Base-by-base conservation (phyloP, 257 asterid genomes). In the Lantana camara region DNA sequence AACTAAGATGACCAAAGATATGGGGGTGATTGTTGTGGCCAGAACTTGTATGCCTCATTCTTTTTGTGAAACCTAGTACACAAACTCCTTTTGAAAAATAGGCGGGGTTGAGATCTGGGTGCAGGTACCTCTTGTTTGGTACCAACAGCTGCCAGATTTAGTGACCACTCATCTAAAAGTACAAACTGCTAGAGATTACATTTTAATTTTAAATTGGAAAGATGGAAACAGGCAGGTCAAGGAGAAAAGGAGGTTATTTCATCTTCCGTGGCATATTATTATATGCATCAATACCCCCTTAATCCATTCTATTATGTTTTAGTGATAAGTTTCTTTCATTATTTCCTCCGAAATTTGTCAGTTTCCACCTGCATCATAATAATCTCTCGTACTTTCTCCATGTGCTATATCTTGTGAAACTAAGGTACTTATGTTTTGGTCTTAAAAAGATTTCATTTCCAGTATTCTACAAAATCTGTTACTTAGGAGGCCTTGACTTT, bases 1-100 rank as follows among this genome's bases (percentile, higher is more conserved):
- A 23, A n/a, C 74, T 29, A 47, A 30, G 44, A 44, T 65, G 42
- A 30, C 52, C 22, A 21, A 19, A 41, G 52, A 59, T 60, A 59
- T 38, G 22, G 0, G 34, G 52, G 48, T 63, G 14, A 51, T 51
- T 59, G 57, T 16, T 30, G 23, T 58, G 50, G 22, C 11, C 52
- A 15, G 60, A 24, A 20, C 21, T 29, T 67, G 15, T 48, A 45
- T 50, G 41, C 51, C 44, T 68, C 7, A 30, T 30, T 30, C 35
- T 30, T 30, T 30, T 30, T 30, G 35, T 30, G 35, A 30, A 30
- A 7, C 35, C 35, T 30, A 30, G 35, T 7, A 30, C 3, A 7
- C 7, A 30, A 30, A 30, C 35, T 30, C 35, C 35, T 30, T 30
- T 30, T 30, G 4, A 30, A 2, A 7, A 30, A 30, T 30, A 7